Percentiles rank a stretch among this genome's conserved stretches.
phyloP scores from a whole-genome alignment of 2,329 filamentous ascomycete genomes.

The Aspergillus sojae region DNA sequence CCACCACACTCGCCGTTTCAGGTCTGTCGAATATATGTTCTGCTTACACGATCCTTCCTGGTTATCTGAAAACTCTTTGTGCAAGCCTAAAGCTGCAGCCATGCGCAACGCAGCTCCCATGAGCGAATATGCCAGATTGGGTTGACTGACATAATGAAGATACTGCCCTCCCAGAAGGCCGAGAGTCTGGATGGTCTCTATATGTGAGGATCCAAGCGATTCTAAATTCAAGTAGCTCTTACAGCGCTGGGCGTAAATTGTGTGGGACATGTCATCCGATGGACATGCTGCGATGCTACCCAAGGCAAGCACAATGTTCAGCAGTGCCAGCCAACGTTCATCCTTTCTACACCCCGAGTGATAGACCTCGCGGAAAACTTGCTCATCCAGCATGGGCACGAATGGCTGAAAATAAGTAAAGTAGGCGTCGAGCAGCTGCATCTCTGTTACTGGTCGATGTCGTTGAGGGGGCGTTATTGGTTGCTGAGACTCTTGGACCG shows the following conservation, averaged over 20 bases:
- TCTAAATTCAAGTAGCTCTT: conserved; percentile 69
- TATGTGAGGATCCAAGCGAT: conserved; percentile 68
- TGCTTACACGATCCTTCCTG: conserved; percentile 47
- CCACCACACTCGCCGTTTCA: conserved; percentile 73
- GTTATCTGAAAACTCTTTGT: conserved; percentile 62
- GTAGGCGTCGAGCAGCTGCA: conserved; percentile 73
- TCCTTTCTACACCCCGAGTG: conserved; percentile 65
- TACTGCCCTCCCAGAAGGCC: conserved; percentile 75
- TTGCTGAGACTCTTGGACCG: conserved; percentile 33
- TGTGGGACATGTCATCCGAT: conserved; percentile 64
- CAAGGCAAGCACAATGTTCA: conserved; percentile 77
- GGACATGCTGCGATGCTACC: conserved; percentile 71
- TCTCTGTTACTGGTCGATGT: conserved; percentile 64
- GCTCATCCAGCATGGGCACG: conserved; percentile 73
- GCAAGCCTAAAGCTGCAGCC: conserved; percentile 72
- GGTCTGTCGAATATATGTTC: conserved; percentile 59
- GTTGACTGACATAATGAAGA: conserved; percentile 75
- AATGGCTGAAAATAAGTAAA: conserved; percentile 74
- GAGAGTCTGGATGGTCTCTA: conserved; percentile 74
- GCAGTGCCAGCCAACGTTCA: conserved; percentile 69
- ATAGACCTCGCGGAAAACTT: conserved; percentile 68
- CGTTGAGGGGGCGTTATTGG: conserved; percentile 50
- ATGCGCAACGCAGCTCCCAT: conserved; percentile 72
- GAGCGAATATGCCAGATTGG: conserved; percentile 74
- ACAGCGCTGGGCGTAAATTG: conserved; percentile 69